Evolutionary conservation across 805 yeast genomes (phyloP).

Genomic region (Blastobotrys chiropterorum): DNA sequence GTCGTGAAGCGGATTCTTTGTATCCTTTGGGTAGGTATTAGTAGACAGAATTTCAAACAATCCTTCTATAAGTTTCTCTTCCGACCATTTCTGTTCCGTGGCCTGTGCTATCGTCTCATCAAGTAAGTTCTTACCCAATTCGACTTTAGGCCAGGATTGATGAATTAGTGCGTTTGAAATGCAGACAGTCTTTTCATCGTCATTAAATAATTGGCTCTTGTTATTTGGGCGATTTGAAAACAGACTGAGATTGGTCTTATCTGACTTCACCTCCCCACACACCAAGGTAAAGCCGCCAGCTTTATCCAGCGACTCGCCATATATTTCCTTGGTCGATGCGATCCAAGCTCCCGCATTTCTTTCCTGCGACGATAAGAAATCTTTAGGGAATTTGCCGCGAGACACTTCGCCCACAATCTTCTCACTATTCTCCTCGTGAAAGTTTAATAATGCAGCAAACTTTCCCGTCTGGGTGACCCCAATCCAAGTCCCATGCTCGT

Average conservation of each 20-base stretch:
- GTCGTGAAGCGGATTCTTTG: slow-evolving; percentile 34
- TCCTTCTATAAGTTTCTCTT: slow-evolving; percentile 37
- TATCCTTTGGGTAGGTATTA: slow-evolving; percentile 31
- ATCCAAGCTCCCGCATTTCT: slow-evolving; percentile 40
- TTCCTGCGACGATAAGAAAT: slow-evolving; percentile 36
- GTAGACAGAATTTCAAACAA: slow-evolving; percentile 53
- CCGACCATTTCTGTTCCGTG: slow-evolving; percentile 20
- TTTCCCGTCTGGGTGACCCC: slow-evolving; percentile 56
- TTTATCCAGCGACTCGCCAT: slow-evolving; percentile 27
- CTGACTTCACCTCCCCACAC: slow-evolving; percentile 44
- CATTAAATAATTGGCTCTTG: slow-evolving; percentile 6
- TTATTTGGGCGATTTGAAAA: slow-evolving; percentile 48
- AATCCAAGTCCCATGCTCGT: slow-evolving; percentile 87
- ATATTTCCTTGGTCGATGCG: slow-evolving; percentile 22
- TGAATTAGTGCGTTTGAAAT: slow-evolving; percentile 62
- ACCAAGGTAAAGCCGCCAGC: slow-evolving; percentile 62
- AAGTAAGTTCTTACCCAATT: slow-evolving; percentile 45
- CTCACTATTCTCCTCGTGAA: slow-evolving; percentile 45
- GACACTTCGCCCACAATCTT: slow-evolving; percentile 36
- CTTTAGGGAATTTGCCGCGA: slow-evolving; percentile 47
- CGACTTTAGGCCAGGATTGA: slow-evolving; percentile 72
- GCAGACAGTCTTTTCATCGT: slow-evolving; percentile 41
- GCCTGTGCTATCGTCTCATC: slow-evolving; percentile 19
- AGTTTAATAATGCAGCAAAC: slow-evolving; percentile 74
- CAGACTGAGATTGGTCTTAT: slow-evolving; percentile 30